phyloP scores from a whole-genome alignment of 2,329 filamentous ascomycete species.

The Botrytis fabae region DNA sequence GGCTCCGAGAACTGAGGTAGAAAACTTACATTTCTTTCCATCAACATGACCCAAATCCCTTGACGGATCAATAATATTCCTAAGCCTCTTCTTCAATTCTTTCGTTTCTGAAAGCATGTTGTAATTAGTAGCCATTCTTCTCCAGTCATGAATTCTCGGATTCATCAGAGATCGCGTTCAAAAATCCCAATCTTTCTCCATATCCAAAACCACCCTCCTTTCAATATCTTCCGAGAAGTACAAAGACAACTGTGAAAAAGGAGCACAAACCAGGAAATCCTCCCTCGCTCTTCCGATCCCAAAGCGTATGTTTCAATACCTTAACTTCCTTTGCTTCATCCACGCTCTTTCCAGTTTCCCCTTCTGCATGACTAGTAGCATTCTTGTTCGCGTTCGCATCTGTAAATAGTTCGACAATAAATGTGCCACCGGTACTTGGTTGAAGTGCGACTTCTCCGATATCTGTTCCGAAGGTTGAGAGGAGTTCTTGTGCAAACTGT shows the following conservation, averaged over 20 bases:
- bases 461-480: slow-evolving; percentile 83
- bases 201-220: neutral
- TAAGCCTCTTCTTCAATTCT: slow-evolving; percentile 47
- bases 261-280: slow-evolving; percentile 71
- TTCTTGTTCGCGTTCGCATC: slow-evolving; percentile 5
- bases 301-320: slow-evolving; percentile 61
- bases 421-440: slow-evolving; percentile 81
- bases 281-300: slow-evolving; percentile 84
- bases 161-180: neutral
- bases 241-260: neutral
- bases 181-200: neutral
- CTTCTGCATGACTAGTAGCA: neutral
- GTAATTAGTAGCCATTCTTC: neutral
- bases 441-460: slow-evolving; percentile 87
- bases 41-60: slow-evolving; percentile 83
- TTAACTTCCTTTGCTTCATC: slow-evolving; percentile 30
- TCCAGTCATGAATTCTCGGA: neutral
- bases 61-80: slow-evolving; percentile 78
- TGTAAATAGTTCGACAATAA: slow-evolving; percentile 67
- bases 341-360: slow-evolving; percentile 6
- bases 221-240: neutral
- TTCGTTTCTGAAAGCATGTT: slow-evolving; percentile 10
- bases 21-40: slow-evolving; percentile 42
- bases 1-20: neutral
- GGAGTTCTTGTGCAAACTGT: slow-evolving; percentile 89